Base-by-base conservation (phyloP, 169 alveolate genomes). In the Plasmodium chabaudi region DNA sequence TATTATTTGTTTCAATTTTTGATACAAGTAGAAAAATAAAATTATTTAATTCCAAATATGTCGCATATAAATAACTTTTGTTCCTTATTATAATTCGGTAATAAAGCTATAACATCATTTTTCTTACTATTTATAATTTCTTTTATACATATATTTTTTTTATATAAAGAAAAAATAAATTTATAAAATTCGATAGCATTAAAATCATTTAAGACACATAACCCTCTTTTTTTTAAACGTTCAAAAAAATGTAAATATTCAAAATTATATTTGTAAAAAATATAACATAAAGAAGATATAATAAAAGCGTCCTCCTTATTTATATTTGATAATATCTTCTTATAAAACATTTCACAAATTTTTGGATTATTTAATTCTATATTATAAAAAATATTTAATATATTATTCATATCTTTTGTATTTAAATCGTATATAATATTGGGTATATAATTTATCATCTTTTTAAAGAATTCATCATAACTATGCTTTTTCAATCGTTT, bases 391-490 rank as follows among this genome's bases (percentile, higher is more conserved):
- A 74, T 47, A 25, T 42, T 77, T 57, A 77, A 17, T 42, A 77
- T 77, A 46, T 77, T 77, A 57, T 63, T 63, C 70, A 77, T 64
- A 47, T 77, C 88, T 46, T 69, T 51, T 77, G 63, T 1, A 56
- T 77, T 77, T 69, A 77, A 68, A 51, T 77, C 88, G 56, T 77
- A 77, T 44, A 77, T 23, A 63, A 77, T 57, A 27, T 77, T 77
- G n/a, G 88, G 88, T 42, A 77, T 47, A 15, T 63, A 77, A 63
- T 49, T 77, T 75, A 77, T 57, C 88, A 77, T 77, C 19, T 77
- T 77, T 64, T 63, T 39, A 13, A 77, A 77, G 23, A 77, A 77
- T n/a, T 77, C 77, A 42, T 77, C 65, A 27, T 77, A 77, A 59
- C 27, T 77, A 77, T 77, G 63, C 34, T 77, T 75, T 77, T 77